phyloP scores from a whole-genome alignment of 2,329 filamentous ascomycete genomes.

The Colletotrichum tofieldiae region DNA sequence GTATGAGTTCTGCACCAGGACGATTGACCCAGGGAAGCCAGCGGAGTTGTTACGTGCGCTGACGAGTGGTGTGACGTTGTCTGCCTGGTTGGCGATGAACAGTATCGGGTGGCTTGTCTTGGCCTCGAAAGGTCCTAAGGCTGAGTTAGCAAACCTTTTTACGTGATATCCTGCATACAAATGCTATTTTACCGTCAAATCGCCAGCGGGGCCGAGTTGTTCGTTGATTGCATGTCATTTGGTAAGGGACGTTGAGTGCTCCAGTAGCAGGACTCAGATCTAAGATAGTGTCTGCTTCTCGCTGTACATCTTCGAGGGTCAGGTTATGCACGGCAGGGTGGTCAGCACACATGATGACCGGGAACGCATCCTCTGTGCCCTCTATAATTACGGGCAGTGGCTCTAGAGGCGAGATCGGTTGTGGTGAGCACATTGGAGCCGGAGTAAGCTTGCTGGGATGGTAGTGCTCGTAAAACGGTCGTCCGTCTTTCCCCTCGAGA shows the following conservation, averaged over 20 bases:
- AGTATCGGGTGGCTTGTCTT: constrained; percentile 62
- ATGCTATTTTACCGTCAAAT: constrained; percentile 51
- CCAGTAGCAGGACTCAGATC: constrained; percentile 60
- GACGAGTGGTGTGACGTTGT: constrained; percentile 64
- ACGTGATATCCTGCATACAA: no score
- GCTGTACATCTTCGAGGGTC: constrained; percentile 53
- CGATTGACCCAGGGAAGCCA: constrained; percentile 61
- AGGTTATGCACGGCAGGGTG: constrained; percentile 48
- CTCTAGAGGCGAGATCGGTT: constrained; percentile 51
- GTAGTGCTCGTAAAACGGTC: constrained; percentile 56
- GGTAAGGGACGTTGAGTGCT: constrained; percentile 59
- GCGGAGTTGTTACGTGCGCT: constrained; percentile 62
- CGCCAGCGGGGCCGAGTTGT: constrained; percentile 57
- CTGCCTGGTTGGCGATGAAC: constrained; percentile 61
- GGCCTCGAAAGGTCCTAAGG: constrained; percentile 47
- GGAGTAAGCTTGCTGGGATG: constrained; percentile 33
- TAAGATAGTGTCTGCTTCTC: constrained; percentile 52
- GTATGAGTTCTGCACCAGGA: constrained; percentile 66
- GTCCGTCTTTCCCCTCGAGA: constrained; percentile 61
- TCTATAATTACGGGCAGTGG: constrained; percentile 50
- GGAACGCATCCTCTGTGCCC: constrained; percentile 59
- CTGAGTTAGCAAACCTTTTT: not conserved
- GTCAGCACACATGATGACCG: constrained; percentile 65
- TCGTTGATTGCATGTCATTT: constrained; percentile 57
- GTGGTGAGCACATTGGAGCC: constrained; percentile 50